Percentiles rank a stretch among this genome's conserved stretches.
phyloP scores from a whole-genome alignment of 129 eudicot species.

The Tagetes patula region DNA sequence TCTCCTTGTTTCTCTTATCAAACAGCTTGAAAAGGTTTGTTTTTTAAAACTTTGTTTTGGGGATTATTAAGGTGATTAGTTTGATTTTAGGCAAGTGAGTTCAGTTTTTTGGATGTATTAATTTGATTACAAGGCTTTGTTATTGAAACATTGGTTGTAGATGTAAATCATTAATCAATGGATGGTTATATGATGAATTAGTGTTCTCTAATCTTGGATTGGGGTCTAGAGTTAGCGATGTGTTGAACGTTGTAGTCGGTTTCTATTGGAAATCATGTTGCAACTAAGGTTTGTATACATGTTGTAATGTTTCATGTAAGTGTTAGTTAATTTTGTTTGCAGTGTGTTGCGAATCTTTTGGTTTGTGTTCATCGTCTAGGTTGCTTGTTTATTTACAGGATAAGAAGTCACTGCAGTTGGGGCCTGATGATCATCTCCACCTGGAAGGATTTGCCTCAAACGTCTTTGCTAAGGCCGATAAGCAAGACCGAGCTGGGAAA shows the following conservation, averaged over 20 bases:
- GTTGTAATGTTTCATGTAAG: background rate
- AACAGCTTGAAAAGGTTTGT: constrained; percentile 85
- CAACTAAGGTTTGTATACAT: too few relatives aligned
- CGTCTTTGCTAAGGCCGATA: constrained; percentile 92
- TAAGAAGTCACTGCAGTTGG: constrained; percentile 69
- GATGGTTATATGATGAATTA: background rate
- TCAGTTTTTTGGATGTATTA: constrained; percentile 14
- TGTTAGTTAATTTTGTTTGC: background rate
- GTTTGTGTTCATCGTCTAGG: background rate
- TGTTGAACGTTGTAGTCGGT: background rate
- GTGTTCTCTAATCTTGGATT: background rate
- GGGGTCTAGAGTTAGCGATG: background rate
- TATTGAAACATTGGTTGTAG: background rate
- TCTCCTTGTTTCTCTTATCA: constrained; percentile 77
- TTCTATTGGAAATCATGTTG: background rate
- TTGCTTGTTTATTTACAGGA: constrained; percentile 48
- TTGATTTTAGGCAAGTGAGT: background rate
- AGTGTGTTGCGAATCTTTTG: constrained; percentile 4
- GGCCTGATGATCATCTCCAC: constrained; percentile 86
- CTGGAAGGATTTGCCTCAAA: constrained; percentile 89
- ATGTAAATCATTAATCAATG: background rate
- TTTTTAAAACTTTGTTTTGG: background rate
- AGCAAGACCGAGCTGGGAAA: constrained; percentile 92
- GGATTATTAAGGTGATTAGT: constrained; percentile 2
- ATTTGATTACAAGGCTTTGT: background rate